Percentiles rank a stretch among this genome's conserved stretches.
Evolutionary conservation across 2,329 filamentous ascomycete species (phyloP).

Genomic region (Paracoccidioides lutzii): DNA sequence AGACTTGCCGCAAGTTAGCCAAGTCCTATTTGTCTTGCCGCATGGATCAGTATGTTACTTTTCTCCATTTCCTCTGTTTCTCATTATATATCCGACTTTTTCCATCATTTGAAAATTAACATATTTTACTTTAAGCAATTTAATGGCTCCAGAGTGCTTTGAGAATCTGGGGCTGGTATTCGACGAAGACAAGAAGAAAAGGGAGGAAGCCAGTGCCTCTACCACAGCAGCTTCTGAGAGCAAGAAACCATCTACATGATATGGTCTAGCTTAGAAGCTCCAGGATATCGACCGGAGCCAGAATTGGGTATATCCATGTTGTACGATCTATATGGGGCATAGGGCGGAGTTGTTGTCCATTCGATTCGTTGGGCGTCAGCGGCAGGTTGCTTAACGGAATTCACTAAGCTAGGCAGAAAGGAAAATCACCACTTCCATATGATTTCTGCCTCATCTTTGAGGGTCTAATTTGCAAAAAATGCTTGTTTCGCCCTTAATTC

Average conservation of each 20-base stretch:
- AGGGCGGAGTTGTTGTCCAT: neutral
- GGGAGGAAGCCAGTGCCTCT: slow-evolving; percentile 2
- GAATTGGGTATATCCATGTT: neutral
- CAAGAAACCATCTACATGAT: neutral
- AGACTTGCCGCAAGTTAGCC: slow-evolving; percentile 70
- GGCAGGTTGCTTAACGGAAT: neutral
- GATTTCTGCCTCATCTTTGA: neutral
- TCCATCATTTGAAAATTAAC: neutral
- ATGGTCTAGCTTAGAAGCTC: neutral
- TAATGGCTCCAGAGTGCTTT: slow-evolving; percentile 94
- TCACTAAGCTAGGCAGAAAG: neutral
- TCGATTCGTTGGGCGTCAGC: neutral
- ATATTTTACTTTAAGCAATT: slow-evolving; percentile 48
- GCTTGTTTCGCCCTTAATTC: neutral
- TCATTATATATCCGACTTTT: neutral
- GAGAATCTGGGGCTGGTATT: slow-evolving; percentile 75
- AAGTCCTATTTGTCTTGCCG: slow-evolving; percentile 83
- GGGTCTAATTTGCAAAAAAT: neutral
- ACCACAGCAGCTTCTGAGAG: neutral
- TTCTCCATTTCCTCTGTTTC: neutral
- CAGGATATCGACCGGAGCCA: neutral
- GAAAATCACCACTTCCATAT: neutral
- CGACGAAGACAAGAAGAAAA: slow-evolving; percentile 26
- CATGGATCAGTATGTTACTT: slow-evolving; percentile 69
- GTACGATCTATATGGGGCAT: neutral